phyloP scores from a whole-genome alignment of 2,329 filamentous ascomycete genomes.

The Fusarium azukiicola region DNA sequence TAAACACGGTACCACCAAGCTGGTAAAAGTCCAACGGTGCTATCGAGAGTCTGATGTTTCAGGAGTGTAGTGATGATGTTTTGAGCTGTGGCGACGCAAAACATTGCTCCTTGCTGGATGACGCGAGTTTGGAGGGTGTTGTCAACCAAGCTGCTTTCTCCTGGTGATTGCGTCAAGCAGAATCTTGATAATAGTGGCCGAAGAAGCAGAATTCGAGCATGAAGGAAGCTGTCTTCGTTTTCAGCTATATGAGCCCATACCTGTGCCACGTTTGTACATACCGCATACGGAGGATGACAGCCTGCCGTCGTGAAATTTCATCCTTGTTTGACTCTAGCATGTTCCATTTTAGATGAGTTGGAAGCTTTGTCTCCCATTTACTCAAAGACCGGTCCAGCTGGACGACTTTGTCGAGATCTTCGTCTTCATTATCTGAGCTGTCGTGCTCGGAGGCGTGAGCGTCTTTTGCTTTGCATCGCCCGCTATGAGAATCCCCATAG shows the following conservation, averaged over 20 bases:
- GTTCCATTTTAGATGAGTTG: conserved; percentile 51
- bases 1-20: conserved; percentile 66
- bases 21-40: conserved; percentile 59
- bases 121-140: conserved; percentile 55
- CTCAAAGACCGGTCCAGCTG: conserved; percentile 57
- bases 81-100: conserved; percentile 61
- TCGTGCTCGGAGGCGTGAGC: conserved; percentile 27
- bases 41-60: conserved; percentile 56
- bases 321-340: conserved; percentile 37
- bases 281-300: conserved; percentile 60
- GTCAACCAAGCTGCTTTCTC: conserved; percentile 28
- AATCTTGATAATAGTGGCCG: conserved; percentile 59
- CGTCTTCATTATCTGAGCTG: conserved; percentile 36
- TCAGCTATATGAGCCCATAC: neutral
- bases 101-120: conserved; percentile 57
- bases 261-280: conserved; percentile 28
- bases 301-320: conserved; percentile 56
- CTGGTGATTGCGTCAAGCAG: conserved; percentile 53
- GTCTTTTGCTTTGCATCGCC: conserved; percentile 28
- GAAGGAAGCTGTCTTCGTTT: conserved; percentile 54
- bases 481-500: conserved; percentile 48
- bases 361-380: conserved; percentile 58
- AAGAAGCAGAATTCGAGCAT: conserved; percentile 60
- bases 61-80: conserved; percentile 57
- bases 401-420: conserved; percentile 57